A percentile compares a stretch with the other conserved stretches of the same genome.
Evolutionary conservation across 208 protist genomes (phyloP).

Genomic region (Herpetomonas samuelpessoai): DNA sequence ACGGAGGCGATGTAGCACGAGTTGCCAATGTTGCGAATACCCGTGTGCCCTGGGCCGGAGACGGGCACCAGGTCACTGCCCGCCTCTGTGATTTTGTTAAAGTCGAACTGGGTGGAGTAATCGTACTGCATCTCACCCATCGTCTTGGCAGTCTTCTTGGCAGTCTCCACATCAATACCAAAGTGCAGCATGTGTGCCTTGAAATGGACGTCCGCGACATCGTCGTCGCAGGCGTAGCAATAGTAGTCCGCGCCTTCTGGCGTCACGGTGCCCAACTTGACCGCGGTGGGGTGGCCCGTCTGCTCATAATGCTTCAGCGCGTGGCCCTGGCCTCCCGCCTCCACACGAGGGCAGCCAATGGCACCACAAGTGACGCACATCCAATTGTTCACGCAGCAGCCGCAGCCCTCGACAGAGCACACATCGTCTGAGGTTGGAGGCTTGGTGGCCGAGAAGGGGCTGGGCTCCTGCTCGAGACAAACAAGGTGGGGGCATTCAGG

Average conservation of each 20-base stretch:
- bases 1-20: slow-evolving; percentile 97
- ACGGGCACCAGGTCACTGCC: slow-evolving; percentile 81
- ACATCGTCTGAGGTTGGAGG: slow-evolving; percentile 40
- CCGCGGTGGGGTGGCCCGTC: slow-evolving; percentile 88
- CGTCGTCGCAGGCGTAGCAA: slow-evolving; percentile 96
- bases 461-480: slow-evolving; percentile 71
- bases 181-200: slow-evolving; percentile 94
- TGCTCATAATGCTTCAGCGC: slow-evolving; percentile 88
- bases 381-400: slow-evolving; percentile 93
- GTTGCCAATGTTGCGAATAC: slow-evolving; percentile 97
- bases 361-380: slow-evolving; percentile 94
- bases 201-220: slow-evolving; percentile 93
- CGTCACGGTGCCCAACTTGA: slow-evolving; percentile 97
- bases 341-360: slow-evolving; percentile 92
- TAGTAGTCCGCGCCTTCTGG: slow-evolving; percentile 87
- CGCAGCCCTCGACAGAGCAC: slow-evolving; percentile 70
- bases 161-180: slow-evolving; percentile 92
- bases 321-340: slow-evolving; percentile 95
- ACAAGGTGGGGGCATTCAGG: slow-evolving; percentile 77
- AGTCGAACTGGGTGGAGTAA: slow-evolving; percentile 94
- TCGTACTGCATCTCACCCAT: slow-evolving; percentile 97
- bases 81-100: slow-evolving; percentile 88
- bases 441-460: slow-evolving; percentile 29
- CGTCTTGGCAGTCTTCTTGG: slow-evolving; percentile 95
- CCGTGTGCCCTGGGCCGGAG: slow-evolving; percentile 93